phyloP scores from a whole-genome alignment of 257 asterid species.

The Nicotiana tabacum region DNA sequence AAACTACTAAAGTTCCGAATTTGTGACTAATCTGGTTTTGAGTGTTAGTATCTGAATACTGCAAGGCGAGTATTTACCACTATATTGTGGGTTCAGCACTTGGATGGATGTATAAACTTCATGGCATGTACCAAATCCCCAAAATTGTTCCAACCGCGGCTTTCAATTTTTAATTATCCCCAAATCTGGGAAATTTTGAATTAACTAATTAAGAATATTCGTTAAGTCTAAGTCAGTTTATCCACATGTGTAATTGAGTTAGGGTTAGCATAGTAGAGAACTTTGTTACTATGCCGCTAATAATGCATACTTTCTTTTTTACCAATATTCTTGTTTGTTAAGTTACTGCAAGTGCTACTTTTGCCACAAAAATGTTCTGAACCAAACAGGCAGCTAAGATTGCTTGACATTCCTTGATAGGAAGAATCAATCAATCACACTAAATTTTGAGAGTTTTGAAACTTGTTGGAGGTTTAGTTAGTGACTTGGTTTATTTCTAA shows the following conservation, averaged over 20 bases:
- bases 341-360: background rate
- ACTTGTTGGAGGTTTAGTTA: background rate
- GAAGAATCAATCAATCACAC: background rate
- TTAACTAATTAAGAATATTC: too few relatives aligned
- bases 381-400: background rate
- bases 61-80: too few relatives aligned
- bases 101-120: background rate
- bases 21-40: too few relatives aligned
- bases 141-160: background rate
- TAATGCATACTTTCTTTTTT: too few relatives aligned
- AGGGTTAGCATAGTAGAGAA: background rate
- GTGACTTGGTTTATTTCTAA: too few relatives aligned
- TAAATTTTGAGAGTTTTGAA: background rate
- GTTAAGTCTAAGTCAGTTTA: too few relatives aligned
- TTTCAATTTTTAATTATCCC: background rate
- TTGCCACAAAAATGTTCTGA: background rate
- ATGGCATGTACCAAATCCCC: background rate
- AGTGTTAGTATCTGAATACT: too few relatives aligned
- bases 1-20: too few relatives aligned
- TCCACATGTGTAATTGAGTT: background rate
- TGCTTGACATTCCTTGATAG: background rate
- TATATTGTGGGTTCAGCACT: background rate
- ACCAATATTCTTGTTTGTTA: background rate
- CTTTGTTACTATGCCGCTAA: background rate
- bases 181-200: background rate